phyloP scores from a whole-genome alignment of 139 green algal species.

The Mychonastes homosphaera region DNA sequence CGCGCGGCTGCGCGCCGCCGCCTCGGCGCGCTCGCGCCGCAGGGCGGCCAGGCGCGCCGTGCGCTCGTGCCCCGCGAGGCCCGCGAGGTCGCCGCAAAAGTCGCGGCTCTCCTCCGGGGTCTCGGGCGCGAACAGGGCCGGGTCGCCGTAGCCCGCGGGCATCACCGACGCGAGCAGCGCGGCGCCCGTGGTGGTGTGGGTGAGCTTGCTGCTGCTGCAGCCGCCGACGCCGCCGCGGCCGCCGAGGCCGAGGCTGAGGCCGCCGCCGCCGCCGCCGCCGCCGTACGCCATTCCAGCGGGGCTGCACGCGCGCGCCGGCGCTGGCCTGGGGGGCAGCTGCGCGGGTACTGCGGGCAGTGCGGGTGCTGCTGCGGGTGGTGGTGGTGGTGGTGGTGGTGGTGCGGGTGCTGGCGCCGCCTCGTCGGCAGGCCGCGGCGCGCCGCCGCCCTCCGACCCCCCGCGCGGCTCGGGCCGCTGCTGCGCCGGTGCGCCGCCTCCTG shows the following conservation, averaged over 20 bases:
- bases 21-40: constrained; percentile 9
- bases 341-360: neutral
- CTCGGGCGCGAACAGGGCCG: neutral
- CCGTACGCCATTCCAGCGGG: neutral
- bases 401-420: neutral
- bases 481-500: no score
- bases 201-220: neutral
- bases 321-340: neutral
- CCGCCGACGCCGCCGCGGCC: neutral
- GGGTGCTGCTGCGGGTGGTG: neutral
- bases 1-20: constrained; percentile 12
- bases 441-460: no score
- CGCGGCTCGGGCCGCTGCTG: no score
- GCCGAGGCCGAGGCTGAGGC: neutral
- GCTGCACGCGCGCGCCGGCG: neutral
- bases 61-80: neutral
- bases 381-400: neutral
- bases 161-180: no score
- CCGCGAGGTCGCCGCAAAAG: neutral
- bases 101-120: neutral
- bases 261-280: neutral
- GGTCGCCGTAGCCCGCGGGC: no score
- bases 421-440: no score
- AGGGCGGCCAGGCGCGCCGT: neutral
- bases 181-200: no score